Base-by-base conservation (phyloP, 768 basidiomycete genomes). In the Lepiota brunneoincarnata region DNA sequence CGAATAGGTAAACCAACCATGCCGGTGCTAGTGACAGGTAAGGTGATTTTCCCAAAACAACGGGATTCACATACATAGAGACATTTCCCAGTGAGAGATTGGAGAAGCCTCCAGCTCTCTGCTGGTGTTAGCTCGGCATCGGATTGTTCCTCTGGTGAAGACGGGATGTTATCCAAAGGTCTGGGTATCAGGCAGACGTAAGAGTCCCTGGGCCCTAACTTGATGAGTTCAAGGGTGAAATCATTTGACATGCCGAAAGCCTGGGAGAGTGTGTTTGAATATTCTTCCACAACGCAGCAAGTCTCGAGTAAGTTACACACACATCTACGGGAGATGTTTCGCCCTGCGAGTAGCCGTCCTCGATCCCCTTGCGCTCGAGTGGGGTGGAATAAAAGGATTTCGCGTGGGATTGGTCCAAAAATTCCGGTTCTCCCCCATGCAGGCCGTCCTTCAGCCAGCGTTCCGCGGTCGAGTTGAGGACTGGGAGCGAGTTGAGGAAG, bases 1-100 rank as follows among this genome's bases (percentile, higher is more conserved):
- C 45, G 92, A 87, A 72, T 98, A 98, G 35, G 94, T 98, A 75
- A 98, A 98, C 94, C 94, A 97, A 36, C 87, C 84, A 75, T 93
- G 90, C 61, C 83, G 83, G 67, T 87, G 84, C 87, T 93, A 58
- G 42, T 55, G 58, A 66, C 72, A 61, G 68, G 66, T 57, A 58
- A 62, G 58, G 63, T 51, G 49, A 40, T 39, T 53, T 44, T 37
- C 54, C 61, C 65, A 64, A 59, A 62, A 56, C 61, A 60, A 61
- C 56, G 53, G 54, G 12, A 42, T 60, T 54, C 59, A 77, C 88
- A 66, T 75, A 93, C 91, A 72, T 93, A 93, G 69, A 94, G 81
- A 70, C 92, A 94, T 54, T 78, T 82, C 61, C 86, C 91, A 53
- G 83, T 74, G 53, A 94, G 77, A 26, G 91, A 87, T 60, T 89